phyloP scores from a whole-genome alignment of 169 alveolate species.

The Plasmodium relictum region DNA sequence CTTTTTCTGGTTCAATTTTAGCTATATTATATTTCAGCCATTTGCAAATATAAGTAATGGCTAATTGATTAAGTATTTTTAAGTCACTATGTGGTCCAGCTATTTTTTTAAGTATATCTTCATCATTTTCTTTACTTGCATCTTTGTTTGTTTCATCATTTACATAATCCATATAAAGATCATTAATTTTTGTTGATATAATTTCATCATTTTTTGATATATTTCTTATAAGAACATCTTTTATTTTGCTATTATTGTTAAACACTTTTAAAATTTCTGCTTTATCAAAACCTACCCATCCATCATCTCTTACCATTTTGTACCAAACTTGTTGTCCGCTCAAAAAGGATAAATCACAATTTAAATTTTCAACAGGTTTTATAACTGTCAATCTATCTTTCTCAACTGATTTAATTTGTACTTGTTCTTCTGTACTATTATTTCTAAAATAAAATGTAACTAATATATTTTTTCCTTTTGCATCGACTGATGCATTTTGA shows the following conservation, averaged over 20 bases:
- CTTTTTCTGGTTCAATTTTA: constrained; percentile 88
- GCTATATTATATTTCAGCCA: constrained; percentile 90
- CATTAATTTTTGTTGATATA: constrained; percentile 67
- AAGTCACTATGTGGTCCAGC: constrained; percentile 89
- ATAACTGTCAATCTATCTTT: constrained; percentile 56
- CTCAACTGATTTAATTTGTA: constrained; percentile 74
- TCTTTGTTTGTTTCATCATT: constrained; percentile 34
- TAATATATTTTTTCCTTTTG: constrained; percentile 59
- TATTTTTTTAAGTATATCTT: constrained; percentile 32
- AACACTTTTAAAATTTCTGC: constrained; percentile 71
- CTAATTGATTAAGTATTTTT: constrained; percentile 86
- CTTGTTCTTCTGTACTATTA: constrained; percentile 62
- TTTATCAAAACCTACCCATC: constrained; percentile 74
- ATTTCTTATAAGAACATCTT: constrained; percentile 63
- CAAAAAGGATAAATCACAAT: constrained; percentile 48
- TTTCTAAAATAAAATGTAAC: constrained; percentile 52
- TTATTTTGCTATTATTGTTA: constrained; percentile 50
- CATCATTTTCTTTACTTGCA: constrained; percentile 44
- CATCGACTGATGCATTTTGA: constrained; percentile 68
- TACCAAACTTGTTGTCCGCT: constrained; percentile 73
- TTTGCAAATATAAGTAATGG: constrained; percentile 88
- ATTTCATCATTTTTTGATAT: constrained; percentile 77
- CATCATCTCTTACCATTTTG: constrained; percentile 75
- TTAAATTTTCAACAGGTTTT: constrained; percentile 59
- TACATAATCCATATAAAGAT: constrained; percentile 67